Evolutionary conservation across 805 yeast genomes (phyloP).

Genomic region (Hanseniaspora vineae): DNA sequence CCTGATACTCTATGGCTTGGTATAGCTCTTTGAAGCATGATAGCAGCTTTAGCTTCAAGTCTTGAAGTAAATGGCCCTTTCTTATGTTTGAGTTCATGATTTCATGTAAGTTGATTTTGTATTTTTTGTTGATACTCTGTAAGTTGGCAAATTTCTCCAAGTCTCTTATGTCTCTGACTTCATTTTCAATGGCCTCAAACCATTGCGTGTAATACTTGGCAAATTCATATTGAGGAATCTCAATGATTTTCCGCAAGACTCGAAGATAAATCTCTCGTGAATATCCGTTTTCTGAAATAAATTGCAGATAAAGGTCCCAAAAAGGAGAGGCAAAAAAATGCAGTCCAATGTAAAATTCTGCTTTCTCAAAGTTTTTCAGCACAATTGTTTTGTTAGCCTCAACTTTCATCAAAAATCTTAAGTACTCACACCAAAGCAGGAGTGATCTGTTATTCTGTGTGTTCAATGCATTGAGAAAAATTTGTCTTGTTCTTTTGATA

Average conservation of each 20-base stretch:
- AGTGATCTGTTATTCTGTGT: constrained; percentile 19
- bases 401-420: constrained; percentile 19
- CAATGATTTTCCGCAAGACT: constrained; percentile 19
- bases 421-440: constrained; percentile 20
- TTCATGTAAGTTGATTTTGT: constrained; percentile 2
- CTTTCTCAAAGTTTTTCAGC: constrained; percentile 18
- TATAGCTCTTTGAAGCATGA: constrained; percentile 20
- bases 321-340: constrained; percentile 24
- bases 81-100: constrained; percentile 10
- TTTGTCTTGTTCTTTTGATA: constrained; percentile 14
- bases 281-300: constrained; percentile 13
- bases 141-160: constrained; percentile 12
- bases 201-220: constrained; percentile 20
- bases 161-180: constrained; percentile 16
- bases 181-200: constrained; percentile 18
- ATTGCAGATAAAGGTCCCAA: constrained; percentile 23
- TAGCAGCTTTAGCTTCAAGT: constrained; percentile 19
- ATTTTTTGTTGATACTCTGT: constrained; percentile 15
- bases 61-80: constrained; percentile 23
- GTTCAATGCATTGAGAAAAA: constrained; percentile 15
- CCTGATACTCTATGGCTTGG: constrained; percentile 20
- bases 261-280: constrained; percentile 11
- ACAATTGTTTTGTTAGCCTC: constrained; percentile 12
- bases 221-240: constrained; percentile 20
- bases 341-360: constrained; percentile 21